Evolutionary conservation across 768 basidiomycete species (phyloP), one percentile per base, ranked within the genome.

Genomic region (Hygrophorus pudorinus): DNA sequence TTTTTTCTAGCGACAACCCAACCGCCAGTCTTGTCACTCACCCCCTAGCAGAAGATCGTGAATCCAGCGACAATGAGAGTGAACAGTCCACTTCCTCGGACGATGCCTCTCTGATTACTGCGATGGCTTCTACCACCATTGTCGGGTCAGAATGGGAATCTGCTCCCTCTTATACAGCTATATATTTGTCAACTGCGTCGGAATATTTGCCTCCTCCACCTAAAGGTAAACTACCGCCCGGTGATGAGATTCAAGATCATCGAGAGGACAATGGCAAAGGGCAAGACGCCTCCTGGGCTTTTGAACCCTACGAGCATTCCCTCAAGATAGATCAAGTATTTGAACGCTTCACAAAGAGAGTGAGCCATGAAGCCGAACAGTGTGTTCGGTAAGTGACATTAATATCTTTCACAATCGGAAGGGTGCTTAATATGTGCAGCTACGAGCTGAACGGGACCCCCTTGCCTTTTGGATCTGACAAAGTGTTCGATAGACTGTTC

Each of bases 401-500:
- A 48, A 18, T 30, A n/a, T n/a, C 41, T 24, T 36, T 31, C 37
- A 3, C 18, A 28, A 41, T 13, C 20, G 30, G 10, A 14, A 33
- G 20, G 24, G 9, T 39, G 7, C 16, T 44, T 49, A 21, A 46
- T 35, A 21, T 33, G 32, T 41, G 36, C 38, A 38, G 34, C 44
- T 98, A 98, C 57, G 91, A 96, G 37, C 69, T 92, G n/a, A 73
- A 75, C 27, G 87, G 91, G 17, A 74, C 66, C 0, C 94, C 94
- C 2, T 67, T 97, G 2, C 86, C 90, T 8, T 98, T 85, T 62
- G 73, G 84, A n/a, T 77, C 78, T 12, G 92, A 92, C 52, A 62
- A 66, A 2, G 68, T 82, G 6, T 91, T 82, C 62, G 66, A 81
- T 40, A 58, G 62, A 14, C 70, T 96, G n/a, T 97, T 92, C 63